Conservation (phyloP, 2,329 filamentous ascomycete species). For the Leptographium lundbergii region DNA sequence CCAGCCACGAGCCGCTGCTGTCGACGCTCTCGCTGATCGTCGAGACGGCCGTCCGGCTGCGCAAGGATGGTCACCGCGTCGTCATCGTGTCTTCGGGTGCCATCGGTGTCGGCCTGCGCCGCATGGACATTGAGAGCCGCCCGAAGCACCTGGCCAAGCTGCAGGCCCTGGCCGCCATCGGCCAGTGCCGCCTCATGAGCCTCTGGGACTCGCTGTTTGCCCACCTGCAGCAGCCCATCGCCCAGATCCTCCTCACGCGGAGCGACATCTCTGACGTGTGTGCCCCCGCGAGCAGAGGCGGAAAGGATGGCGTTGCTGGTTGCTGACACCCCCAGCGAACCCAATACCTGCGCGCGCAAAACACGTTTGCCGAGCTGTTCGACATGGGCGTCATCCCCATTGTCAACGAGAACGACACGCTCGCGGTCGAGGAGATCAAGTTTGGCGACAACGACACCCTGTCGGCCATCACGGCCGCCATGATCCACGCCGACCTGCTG, state of each 20-base stretch:
- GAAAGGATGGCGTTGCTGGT: not conserved
- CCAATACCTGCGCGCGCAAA: slow-evolving; percentile 92
- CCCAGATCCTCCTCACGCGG: slow-evolving; percentile 85
- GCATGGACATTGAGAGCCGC: slow-evolving; percentile 77
- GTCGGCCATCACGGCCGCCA: slow-evolving; percentile 89
- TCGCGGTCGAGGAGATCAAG: slow-evolving; percentile 96
- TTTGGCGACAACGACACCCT: slow-evolving; percentile 98
- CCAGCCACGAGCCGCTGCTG: slow-evolving; percentile 82
- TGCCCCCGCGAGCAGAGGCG: slow-evolving; percentile 4
- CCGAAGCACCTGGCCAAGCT: slow-evolving; percentile 85
- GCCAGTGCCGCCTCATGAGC: slow-evolving; percentile 87
- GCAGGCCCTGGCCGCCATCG: slow-evolving; percentile 90
- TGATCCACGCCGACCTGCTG: slow-evolving; percentile 92
- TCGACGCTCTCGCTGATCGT: slow-evolving; percentile 87
- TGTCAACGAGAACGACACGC: slow-evolving; percentile 96
- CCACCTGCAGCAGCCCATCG: slow-evolving; percentile 79
- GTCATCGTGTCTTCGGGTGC: slow-evolving; percentile 95
- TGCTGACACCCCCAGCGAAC: slow-evolving; percentile 47
- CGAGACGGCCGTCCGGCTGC: slow-evolving; percentile 78
- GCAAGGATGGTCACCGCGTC: slow-evolving; percentile 84
- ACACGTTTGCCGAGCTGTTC: slow-evolving; percentile 79
- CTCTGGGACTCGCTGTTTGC: slow-evolving; percentile 90
- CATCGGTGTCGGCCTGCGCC: slow-evolving; percentile 81
- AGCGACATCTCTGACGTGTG: slow-evolving; percentile 91
- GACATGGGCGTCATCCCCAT: slow-evolving; percentile 96